Conservation (phyloP, 257 asterid species). For the Nicotiana tabacum region DNA sequence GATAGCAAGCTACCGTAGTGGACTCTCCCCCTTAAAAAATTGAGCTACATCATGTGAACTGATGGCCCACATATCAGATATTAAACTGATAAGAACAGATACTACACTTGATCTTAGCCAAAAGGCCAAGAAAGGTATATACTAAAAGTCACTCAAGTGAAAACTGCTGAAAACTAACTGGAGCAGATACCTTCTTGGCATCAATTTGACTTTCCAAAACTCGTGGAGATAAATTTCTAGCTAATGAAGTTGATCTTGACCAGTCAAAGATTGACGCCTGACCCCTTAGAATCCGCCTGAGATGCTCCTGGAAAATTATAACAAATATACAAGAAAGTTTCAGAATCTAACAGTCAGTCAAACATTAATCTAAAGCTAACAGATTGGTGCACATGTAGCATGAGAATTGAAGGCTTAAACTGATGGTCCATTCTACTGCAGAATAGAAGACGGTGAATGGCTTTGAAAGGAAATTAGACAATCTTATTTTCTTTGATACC, state of each 20-base stretch:
- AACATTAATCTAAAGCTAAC: constrained; percentile 2
- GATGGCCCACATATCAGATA: constrained; percentile 47
- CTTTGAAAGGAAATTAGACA: background rate
- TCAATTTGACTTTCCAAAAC: constrained; percentile 97
- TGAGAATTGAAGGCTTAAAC: background rate
- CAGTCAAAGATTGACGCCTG: constrained; percentile 92
- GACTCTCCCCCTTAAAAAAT: too few relatives aligned
- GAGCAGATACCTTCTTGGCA: constrained; percentile 78
- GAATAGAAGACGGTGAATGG: background rate
- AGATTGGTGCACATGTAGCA: background rate
- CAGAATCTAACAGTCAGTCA: background rate
- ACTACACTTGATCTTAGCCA: constrained; percentile 73
- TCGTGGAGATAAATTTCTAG: constrained; percentile 92
- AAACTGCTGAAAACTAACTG: background rate
- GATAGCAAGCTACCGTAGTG: too few relatives aligned
- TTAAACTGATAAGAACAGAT: constrained; percentile 85
- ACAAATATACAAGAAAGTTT: background rate
- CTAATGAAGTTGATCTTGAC: constrained; percentile 93
- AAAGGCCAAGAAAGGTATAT: constrained; percentile 68
- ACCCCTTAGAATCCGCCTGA: constrained; percentile 95
- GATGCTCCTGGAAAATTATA: constrained; percentile 63
- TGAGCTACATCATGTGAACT: too few relatives aligned
- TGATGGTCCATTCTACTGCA: background rate
- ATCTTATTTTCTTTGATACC: background rate
- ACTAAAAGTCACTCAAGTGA: background rate